phyloP scores from a whole-genome alignment of 148 eudicot genomes.

The Camellia japonica region DNA sequence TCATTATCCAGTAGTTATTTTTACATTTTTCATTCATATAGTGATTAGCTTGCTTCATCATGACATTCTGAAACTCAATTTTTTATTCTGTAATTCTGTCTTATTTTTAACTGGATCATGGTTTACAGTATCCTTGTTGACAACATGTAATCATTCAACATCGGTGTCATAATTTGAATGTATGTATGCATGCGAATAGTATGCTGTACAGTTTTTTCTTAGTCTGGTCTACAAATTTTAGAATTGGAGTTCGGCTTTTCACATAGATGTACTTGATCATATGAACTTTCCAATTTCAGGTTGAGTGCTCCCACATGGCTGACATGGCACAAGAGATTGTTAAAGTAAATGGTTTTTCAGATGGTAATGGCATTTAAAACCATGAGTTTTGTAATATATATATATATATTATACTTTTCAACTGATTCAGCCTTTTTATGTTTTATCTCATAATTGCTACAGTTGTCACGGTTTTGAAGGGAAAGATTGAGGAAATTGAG shows the following conservation, averaged over 20 bases:
- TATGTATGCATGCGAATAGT: not conserved
- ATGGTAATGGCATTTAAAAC: slow-evolving; percentile 44
- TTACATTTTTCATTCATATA: too few relatives aligned
- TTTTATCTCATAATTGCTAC: slow-evolving; percentile 23
- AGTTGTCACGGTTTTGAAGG: slow-evolving; percentile 92
- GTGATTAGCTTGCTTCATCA: not conserved
- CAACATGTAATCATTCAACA: not conserved
- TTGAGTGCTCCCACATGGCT: slow-evolving; percentile 98
- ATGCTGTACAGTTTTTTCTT: not conserved
- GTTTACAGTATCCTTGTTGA: not conserved
- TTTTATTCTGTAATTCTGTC: not conserved
- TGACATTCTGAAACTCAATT: too few relatives aligned
- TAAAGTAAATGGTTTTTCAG: slow-evolving; percentile 67
- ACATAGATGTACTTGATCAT: not conserved
- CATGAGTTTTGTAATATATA: slow-evolving; percentile 8
- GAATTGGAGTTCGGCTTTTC: not conserved
- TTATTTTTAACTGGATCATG: not conserved
- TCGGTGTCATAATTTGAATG: not conserved
- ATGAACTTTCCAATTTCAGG: slow-evolving; percentile 37
- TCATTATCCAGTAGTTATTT: not conserved
- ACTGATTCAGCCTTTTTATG: not conserved
- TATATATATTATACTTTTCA: not conserved
- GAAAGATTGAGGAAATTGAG: slow-evolving; percentile 91
- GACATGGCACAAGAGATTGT: slow-evolving; percentile 91
- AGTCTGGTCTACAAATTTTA: not conserved